These are phyloP conservation scores for Cryptomeria japonica DNA, from an alignment of 75 land plant species.

Conservation along the genomic window DNA sequence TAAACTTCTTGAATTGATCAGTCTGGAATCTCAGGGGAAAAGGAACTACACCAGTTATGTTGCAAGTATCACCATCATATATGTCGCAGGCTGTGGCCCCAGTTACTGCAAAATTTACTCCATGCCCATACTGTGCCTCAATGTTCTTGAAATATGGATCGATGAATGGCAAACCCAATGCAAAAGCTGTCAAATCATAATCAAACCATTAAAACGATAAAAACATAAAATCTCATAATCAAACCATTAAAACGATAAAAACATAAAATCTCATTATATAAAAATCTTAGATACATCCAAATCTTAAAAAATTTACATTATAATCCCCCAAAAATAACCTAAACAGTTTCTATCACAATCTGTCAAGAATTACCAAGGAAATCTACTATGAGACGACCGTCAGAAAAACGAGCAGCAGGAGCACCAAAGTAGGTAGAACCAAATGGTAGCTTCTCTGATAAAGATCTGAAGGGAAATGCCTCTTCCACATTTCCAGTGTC, in stretches of 20 bases:
- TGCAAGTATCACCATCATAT: neutral
- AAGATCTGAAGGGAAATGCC: neutral
- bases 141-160: neutral
- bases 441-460: conserved; percentile 11
- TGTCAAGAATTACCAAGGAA: conserved; percentile 9
- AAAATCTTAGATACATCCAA: too few species aligned
- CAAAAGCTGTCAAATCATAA: neutral
- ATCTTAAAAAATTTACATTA: too few species aligned
- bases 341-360: too few species aligned
- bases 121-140: neutral
- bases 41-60: neutral
- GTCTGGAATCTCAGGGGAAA: neutral
- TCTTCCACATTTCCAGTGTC: conserved; percentile 20
- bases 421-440: conserved; percentile 20
- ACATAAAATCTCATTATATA: too few species aligned
- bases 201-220: neutral
- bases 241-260: neutral
- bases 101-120: neutral
- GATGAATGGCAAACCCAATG: neutral
- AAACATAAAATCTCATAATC: neutral
- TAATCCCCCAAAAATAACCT: too few species aligned
- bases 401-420: conserved; percentile 15
- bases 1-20: neutral
- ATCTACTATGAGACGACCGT: conserved; percentile 18
- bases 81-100: neutral